These are phyloP conservation scores for Aethionema arabicum DNA, from an alignment of 345 rosid species.

Conservation along the genomic window DNA sequence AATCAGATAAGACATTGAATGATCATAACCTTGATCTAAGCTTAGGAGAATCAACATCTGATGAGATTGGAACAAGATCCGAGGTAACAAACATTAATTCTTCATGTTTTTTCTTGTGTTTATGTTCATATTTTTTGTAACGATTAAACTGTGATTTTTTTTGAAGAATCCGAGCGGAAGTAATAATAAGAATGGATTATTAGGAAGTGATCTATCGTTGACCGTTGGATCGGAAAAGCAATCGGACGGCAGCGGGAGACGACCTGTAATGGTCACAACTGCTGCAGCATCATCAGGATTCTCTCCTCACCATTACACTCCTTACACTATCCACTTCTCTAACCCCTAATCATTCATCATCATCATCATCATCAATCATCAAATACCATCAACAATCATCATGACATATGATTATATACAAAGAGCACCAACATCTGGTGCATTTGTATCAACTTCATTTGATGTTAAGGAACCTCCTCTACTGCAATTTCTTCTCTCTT, in stretches of 20 bases:
- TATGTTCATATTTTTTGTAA: background rate
- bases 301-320: conserved; percentile 56
- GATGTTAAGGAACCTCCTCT: conserved; percentile 50
- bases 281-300: conserved; percentile 99
- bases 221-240: conserved; percentile 43
- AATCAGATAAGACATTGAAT: conserved; percentile 16
- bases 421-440: conserved; percentile 80
- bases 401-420: conserved; percentile 52
- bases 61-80: conserved; percentile 11
- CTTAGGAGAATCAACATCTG: conserved; percentile 54
- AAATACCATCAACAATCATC: too few relatives aligned
- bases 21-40: conserved; percentile 83
- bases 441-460: conserved; percentile 47
- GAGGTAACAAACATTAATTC: conserved; percentile 22
- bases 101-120: background rate
- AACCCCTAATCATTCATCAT: conserved; percentile 12
- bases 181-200: conserved; percentile 31
- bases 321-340: conserved; percentile 34
- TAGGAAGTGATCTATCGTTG: conserved; percentile 64
- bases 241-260: conserved; percentile 40
- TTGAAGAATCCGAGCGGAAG: conserved; percentile 52
- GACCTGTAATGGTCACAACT: conserved; percentile 42
- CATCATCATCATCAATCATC: conserved; percentile 7
- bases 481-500: conserved; percentile 50
- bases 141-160: background rate